phyloP scores from a whole-genome alignment of 441 rosid genomes.

The Pelargonium fulgidum region DNA sequence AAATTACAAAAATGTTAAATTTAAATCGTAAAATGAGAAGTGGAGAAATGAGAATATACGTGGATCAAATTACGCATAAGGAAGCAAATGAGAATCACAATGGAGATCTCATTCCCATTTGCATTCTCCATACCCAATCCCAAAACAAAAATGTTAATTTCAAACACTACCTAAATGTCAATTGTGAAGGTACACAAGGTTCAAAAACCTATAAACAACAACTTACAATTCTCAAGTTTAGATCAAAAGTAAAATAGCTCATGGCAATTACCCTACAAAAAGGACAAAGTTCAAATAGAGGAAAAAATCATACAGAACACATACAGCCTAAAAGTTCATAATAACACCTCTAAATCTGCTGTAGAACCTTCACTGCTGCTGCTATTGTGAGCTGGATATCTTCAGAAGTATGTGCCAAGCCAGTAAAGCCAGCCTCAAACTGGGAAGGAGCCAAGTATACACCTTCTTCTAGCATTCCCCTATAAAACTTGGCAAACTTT shows the following conservation, averaged over 20 bases:
- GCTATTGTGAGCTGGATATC: conserved; percentile 65
- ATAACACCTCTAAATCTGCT: conserved; percentile 36
- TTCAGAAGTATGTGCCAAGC: conserved; percentile 71
- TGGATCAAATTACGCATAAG: too few species aligned
- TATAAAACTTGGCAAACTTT: conserved; percentile 63
- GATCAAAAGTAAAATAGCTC: background rate
- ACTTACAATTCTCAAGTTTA: background rate
- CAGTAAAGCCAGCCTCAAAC: conserved; percentile 86
- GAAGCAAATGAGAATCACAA: too few species aligned
- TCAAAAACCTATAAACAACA: background rate
- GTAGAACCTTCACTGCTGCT: conserved; percentile 70
- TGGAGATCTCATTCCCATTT: too few species aligned
- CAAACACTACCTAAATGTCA: too few species aligned
- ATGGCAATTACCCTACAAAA: conserved; percentile 18
- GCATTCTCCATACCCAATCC: too few species aligned
- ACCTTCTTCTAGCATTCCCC: conserved; percentile 86
- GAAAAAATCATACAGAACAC: background rate
- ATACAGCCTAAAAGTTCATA: too few species aligned
- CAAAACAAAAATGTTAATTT: too few species aligned
- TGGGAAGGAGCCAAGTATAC: conserved; percentile 88
- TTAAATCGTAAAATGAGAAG: too few species aligned
- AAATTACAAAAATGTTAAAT: too few species aligned
- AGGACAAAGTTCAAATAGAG: conserved; percentile 14
- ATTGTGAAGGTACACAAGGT: background rate
- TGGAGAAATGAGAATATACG: too few species aligned